phyloP scores from a whole-genome alignment of 805 yeast species.

The Wickerhamia fluorescens region DNA sequence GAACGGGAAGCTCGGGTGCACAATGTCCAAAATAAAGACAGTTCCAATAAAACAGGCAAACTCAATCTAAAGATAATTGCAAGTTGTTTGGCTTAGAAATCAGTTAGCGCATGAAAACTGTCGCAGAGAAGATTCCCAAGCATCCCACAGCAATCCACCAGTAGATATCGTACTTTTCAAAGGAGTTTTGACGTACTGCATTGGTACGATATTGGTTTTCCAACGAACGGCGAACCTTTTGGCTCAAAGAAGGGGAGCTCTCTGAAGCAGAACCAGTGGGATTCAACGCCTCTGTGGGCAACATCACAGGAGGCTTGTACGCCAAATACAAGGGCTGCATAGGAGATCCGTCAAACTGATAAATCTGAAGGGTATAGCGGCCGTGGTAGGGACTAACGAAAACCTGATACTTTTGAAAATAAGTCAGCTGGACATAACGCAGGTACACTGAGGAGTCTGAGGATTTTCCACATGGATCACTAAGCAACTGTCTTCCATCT shows the following conservation, averaged over 20 bases:
- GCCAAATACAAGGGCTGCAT: conserved; percentile 88
- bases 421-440: conserved; percentile 64
- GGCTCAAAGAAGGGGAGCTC: conserved; percentile 19
- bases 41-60: too few relatives aligned
- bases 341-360: conserved; percentile 70
- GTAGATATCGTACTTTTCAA: conserved; percentile 34
- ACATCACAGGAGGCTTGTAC: conserved; percentile 91
- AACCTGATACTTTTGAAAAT: conserved; percentile 51
- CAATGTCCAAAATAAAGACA: too few relatives aligned
- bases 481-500: conserved; percentile 87
- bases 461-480: conserved; percentile 74
- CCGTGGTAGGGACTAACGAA: conserved; percentile 78
- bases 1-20: too few relatives aligned
- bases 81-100: too few relatives aligned
- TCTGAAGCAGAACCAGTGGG: conserved; percentile 55
- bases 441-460: conserved; percentile 46
- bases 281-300: conserved; percentile 86
- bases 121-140: conserved; percentile 36
- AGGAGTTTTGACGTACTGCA: conserved; percentile 46
- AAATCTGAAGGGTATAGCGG: conserved; percentile 64
- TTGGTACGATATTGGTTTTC: conserved; percentile 76
- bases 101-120: too few relatives aligned
- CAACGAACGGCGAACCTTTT: conserved; percentile 57
- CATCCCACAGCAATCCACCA: conserved; percentile 52
- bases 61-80: too few relatives aligned